These are phyloP conservation scores for Periconia sp. DNA, from an alignment of 2,329 filamentous ascomycete species.

Conservation along the genomic window DNA sequence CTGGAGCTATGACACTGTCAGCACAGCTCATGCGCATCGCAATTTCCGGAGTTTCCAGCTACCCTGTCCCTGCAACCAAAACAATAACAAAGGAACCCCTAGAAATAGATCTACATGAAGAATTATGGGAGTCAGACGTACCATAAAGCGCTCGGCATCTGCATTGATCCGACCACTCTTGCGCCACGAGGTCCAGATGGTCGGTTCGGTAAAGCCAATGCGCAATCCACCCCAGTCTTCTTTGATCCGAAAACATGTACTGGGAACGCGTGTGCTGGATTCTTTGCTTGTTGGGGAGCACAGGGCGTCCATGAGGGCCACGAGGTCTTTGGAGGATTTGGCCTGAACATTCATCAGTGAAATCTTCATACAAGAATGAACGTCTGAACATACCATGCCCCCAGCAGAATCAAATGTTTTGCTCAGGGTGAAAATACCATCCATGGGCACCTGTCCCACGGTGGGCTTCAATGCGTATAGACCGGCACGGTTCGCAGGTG, in stretches of 20 bases:
- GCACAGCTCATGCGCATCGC: constrained; percentile 10
- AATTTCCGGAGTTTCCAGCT: too few relatives aligned
- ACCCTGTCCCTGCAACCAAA: too few relatives aligned
- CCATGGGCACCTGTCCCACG: constrained; percentile 42
- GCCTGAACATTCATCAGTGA: constrained; percentile 21
- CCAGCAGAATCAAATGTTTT: constrained; percentile 43
- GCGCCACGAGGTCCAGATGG: constrained; percentile 42
- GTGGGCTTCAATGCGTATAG: constrained; percentile 49
- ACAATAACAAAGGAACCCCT: too few relatives aligned
- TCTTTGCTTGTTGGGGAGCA: constrained; percentile 40
- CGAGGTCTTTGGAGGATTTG: constrained; percentile 44
- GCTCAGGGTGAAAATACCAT: constrained; percentile 43
- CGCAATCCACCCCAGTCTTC: constrained; percentile 38
- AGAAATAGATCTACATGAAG: background rate
- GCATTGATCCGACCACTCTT: constrained; percentile 42
- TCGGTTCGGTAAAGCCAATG: constrained; percentile 44
- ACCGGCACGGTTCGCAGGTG: constrained; percentile 47
- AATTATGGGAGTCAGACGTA: constrained; percentile 17
- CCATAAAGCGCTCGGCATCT: constrained; percentile 46
- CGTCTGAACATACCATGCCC: constrained; percentile 32
- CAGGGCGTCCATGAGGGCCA: constrained; percentile 39
- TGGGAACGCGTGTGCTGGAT: constrained; percentile 23
- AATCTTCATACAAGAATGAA: background rate
- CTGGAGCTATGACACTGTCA: constrained; percentile 31
- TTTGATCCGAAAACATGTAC: constrained; percentile 38